Evolutionary conservation across 1,284 basidiomycete genomes (phyloP).

Genomic region (Pulveroboletus ridleyi): DNA sequence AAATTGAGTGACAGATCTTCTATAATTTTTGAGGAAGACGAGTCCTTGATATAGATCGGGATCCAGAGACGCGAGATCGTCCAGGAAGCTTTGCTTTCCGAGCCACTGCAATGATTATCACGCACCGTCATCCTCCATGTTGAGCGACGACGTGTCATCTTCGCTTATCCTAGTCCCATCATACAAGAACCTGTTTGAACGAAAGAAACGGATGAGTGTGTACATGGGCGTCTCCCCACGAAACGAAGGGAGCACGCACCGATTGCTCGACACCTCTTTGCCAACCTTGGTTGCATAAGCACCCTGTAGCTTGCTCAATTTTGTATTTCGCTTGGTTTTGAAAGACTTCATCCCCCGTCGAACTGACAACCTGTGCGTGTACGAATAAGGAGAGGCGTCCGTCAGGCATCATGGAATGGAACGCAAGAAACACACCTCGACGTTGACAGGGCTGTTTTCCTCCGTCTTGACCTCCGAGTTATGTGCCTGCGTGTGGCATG

Average conservation of each 20-base stretch:
- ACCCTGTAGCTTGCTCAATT: slow-evolving; percentile 91
- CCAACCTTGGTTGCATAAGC: slow-evolving; percentile 94
- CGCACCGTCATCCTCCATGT: slow-evolving; percentile 87
- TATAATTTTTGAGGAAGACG: slow-evolving; percentile 92
- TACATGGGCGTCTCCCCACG: no score
- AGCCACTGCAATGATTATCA: slow-evolving; percentile 71
- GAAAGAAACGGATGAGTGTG: background rate
- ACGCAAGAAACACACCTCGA: slow-evolving; percentile 63
- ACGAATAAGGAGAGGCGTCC: no score
- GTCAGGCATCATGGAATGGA: background rate
- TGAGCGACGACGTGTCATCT: slow-evolving; percentile 80
- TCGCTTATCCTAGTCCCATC: slow-evolving; percentile 86
- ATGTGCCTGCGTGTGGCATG: no score
- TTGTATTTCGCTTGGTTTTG: slow-evolving; percentile 97
- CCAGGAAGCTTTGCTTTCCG: slow-evolving; percentile 86
- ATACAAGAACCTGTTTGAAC: slow-evolving; percentile 75
- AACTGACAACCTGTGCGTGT: slow-evolving; percentile 68
- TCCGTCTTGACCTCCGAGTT: slow-evolving; percentile 38
- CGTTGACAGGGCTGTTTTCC: slow-evolving; percentile 77
- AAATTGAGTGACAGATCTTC: slow-evolving; percentile 97
- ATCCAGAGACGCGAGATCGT: slow-evolving; percentile 92
- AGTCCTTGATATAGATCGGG: slow-evolving; percentile 93
- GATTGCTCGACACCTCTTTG: no score
- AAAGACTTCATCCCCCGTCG: slow-evolving; percentile 91
- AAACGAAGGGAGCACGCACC: no score